phyloP scores from a whole-genome alignment of 768 basidiomycete genomes.

The Trichaptum fuscoviolaceum region DNA sequence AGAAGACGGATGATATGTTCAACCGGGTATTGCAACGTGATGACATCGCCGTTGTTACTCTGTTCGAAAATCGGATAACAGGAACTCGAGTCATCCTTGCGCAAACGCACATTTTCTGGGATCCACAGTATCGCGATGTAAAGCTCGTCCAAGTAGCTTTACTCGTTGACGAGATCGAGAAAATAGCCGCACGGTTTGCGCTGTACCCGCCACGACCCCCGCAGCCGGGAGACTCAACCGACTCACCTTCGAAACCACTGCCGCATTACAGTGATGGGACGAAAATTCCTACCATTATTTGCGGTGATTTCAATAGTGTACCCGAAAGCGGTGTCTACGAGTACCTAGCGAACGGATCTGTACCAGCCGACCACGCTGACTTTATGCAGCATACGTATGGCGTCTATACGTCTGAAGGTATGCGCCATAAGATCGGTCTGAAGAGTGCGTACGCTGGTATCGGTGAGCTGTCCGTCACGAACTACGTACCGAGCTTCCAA shows the following conservation, averaged over 20 bases:
- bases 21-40: slow-evolving; percentile 95
- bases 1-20: slow-evolving; percentile 99
- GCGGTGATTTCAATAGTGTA: slow-evolving; percentile 94
- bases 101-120: slow-evolving; percentile 92
- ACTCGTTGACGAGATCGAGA: slow-evolving; percentile 88
- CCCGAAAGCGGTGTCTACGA: slow-evolving; percentile 89
- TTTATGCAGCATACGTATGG: slow-evolving; percentile 92
- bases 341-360: slow-evolving; percentile 68
- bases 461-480: slow-evolving; percentile 73
- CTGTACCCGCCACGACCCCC: slow-evolving; percentile 68
- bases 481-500: slow-evolving; percentile 83
- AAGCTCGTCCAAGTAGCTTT: slow-evolving; percentile 96
- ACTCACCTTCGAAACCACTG: slow-evolving; percentile 35
- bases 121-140: slow-evolving; percentile 88
- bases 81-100: slow-evolving; percentile 86
- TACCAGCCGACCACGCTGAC: slow-evolving; percentile 76
- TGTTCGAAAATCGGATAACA: slow-evolving; percentile 82
- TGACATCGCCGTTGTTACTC: slow-evolving; percentile 82
- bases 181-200: slow-evolving; percentile 80
- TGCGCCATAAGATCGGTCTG: slow-evolving; percentile 73
- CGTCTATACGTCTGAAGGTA: slow-evolving; percentile 83
- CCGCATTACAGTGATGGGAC: slow-evolving; percentile 77
- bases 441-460: slow-evolving; percentile 75
- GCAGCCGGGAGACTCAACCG: slow-evolving; percentile 8
- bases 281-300: slow-evolving; percentile 87